A percentile compares a stretch with the other conserved stretches of the same genome.
Evolutionary conservation across 176 grass and related monocot genomes (phyloP).

Genomic region (Eragrostis nindensis): DNA sequence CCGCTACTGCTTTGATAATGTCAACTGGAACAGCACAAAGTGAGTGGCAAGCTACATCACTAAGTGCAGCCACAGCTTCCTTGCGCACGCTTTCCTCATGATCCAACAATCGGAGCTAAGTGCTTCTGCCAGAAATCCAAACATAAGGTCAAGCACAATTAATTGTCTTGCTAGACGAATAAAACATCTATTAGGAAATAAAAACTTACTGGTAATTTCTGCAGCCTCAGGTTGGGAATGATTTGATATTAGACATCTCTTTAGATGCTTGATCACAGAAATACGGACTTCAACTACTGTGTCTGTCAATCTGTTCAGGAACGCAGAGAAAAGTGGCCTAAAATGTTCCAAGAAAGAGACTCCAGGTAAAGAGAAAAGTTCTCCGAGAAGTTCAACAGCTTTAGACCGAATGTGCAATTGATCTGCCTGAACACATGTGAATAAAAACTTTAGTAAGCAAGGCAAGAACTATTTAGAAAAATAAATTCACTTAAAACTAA

Average conservation of each 20-base stretch:
- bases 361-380: conserved; percentile 82
- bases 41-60: conserved; percentile 79
- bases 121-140: conserved; percentile 67
- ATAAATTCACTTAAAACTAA: too few species aligned
- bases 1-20: conserved; percentile 74
- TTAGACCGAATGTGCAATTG: conserved; percentile 76
- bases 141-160: conserved; percentile 41
- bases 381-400: conserved; percentile 80
- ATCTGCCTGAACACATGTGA: too few species aligned
- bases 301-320: conserved; percentile 88
- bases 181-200: not conserved
- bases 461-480: conserved; percentile 18
- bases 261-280: conserved; percentile 84
- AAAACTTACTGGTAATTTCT: conserved; percentile 77
- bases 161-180: conserved; percentile 13
- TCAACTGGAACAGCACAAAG: conserved; percentile 69
- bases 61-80: conserved; percentile 81
- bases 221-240: conserved; percentile 75
- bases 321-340: conserved; percentile 76
- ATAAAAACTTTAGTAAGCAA: too few species aligned
- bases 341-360: conserved; percentile 77
- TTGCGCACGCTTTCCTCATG: conserved; percentile 94
- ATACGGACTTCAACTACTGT: conserved; percentile 88
- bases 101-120: conserved; percentile 88
- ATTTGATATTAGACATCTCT: conserved; percentile 84